Conservation (phyloP, 176 grass and related monocot genomes). For the Thinopyrum elongatum region DNA sequence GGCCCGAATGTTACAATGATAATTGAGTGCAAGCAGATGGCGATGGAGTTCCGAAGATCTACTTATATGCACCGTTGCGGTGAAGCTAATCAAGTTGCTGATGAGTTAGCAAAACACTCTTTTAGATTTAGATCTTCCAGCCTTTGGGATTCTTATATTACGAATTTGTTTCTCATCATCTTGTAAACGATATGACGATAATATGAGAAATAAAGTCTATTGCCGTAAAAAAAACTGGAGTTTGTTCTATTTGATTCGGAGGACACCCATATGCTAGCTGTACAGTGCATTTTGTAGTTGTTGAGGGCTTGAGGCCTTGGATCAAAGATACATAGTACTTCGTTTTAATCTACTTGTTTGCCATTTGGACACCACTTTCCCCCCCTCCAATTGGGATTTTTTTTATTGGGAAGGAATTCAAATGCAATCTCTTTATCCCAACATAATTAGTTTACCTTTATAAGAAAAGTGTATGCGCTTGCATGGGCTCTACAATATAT, state of each 20-base stretch:
- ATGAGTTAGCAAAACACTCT: no score
- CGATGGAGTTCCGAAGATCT: no score
- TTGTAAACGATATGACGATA: no score
- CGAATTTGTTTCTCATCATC: no score
- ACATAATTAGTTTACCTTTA: neutral
- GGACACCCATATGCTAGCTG: neutral
- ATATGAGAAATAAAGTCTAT: no score
- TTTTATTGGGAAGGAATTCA: neutral
- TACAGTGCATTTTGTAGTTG: neutral
- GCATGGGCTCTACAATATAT: constrained; percentile 92
- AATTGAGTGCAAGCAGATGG: no score
- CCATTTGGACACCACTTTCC: neutral
- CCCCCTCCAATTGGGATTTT: neutral
- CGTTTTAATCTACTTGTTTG: neutral
- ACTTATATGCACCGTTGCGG: no score
- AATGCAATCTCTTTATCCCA: neutral
- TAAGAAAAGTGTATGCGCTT: constrained; percentile 69
- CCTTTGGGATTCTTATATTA: no score
- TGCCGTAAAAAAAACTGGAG: no score
- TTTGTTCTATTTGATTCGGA: neutral
- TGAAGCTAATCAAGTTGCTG: no score
- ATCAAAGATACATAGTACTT: neutral
- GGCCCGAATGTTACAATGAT: no score
- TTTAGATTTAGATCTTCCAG: no score
- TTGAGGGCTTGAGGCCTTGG: neutral